Evolutionary conservation across 2,329 filamentous ascomycete species (phyloP), one percentile per base, ranked within the genome.

Genomic region (Diplodia mutila): DNA sequence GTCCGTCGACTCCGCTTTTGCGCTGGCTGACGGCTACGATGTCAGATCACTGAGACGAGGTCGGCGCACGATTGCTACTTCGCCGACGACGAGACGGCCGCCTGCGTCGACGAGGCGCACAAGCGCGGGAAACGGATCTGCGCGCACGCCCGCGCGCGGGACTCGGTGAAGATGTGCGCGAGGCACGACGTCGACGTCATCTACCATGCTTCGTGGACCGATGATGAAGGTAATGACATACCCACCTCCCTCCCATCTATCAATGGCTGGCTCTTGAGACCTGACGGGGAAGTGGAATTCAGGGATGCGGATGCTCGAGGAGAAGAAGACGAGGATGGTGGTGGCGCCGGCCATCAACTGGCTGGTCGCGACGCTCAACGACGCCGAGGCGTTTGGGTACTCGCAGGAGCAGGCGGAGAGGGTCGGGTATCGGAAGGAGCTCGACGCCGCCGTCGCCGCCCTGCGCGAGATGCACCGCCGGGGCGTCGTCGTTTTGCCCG

Each of bases 71-170:
- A 83, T 32, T 82, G 81, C 69, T 84, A 83, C 69, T 85, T 80
- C 66, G 79, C 76, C 0, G 77, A 81, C 27, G 81, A 80, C 42
- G 82, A 84, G 69, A 84, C 82, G 0, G 79, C 77, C 4, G 82
- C 81, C 2, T 83, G 81, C 68, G 82, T 84, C 0, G 81, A 84
- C 9, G 82, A 84, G 69, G 83, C 78, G 0, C 83, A 84, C 69
- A 74, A 71, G 29, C 72, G 71, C n/a, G 77, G 77, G 9, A 76
- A 76, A 37, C 70, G 79, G 12, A 70, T 84, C 11, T 84, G 83
- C 67, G 75, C 82, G 0, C 82, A 84, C 72, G 82, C 82, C 6
- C 73, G 83, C 32, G 79, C 82, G 2, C 69, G 80, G 46, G 82
- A 83, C 54, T 80, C 78, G 0, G 79, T 85, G 6, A 80, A 77